Evolutionary conservation across 177 flowering plant genomes (phyloP).

Genomic region (Tripterygium wilfordii): DNA sequence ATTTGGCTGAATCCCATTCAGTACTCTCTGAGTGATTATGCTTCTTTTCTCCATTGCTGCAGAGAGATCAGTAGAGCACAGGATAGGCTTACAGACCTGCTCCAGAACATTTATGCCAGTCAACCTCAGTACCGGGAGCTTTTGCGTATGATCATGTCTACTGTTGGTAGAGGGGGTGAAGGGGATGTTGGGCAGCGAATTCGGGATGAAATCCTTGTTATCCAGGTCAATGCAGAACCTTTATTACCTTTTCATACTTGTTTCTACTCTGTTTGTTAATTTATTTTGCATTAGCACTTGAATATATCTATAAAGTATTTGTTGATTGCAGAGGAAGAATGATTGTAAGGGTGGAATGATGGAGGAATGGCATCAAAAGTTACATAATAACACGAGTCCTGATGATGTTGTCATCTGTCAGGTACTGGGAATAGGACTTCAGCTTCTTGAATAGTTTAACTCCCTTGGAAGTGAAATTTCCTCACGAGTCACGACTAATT

Average conservation of each 20-base stretch:
- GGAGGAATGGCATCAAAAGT: conserved; percentile 99
- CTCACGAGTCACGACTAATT: not conserved
- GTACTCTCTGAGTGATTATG: too few relatives aligned
- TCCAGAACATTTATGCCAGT: conserved; percentile 55
- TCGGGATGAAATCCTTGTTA: conserved; percentile 93
- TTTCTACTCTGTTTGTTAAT: not conserved
- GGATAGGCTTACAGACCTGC: conserved; percentile 85
- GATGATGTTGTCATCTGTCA: conserved; percentile 98
- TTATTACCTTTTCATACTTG: conserved; percentile 1
- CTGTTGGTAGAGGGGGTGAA: conserved; percentile 99
- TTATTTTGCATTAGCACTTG: too few relatives aligned
- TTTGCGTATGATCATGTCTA: conserved; percentile 86
- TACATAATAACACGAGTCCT: conserved; percentile 98
- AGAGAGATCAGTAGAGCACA: conserved; percentile 98
- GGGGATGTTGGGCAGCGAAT: conserved; percentile 99
- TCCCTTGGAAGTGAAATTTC: not conserved
- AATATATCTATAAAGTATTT: too few relatives aligned
- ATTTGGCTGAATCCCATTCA: too few relatives aligned
- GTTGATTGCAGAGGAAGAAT: conserved; percentile 71
- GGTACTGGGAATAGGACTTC: conserved; percentile 35
- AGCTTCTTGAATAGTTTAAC: not conserved
- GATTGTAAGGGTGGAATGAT: conserved; percentile 97
- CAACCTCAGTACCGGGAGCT: conserved; percentile 70
- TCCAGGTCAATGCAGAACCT: conserved; percentile 52
- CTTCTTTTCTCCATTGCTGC: too few relatives aligned